Evolutionary conservation across 2,329 filamentous ascomycete genomes (phyloP).

Genomic region (Xylariaceae sp.): DNA sequence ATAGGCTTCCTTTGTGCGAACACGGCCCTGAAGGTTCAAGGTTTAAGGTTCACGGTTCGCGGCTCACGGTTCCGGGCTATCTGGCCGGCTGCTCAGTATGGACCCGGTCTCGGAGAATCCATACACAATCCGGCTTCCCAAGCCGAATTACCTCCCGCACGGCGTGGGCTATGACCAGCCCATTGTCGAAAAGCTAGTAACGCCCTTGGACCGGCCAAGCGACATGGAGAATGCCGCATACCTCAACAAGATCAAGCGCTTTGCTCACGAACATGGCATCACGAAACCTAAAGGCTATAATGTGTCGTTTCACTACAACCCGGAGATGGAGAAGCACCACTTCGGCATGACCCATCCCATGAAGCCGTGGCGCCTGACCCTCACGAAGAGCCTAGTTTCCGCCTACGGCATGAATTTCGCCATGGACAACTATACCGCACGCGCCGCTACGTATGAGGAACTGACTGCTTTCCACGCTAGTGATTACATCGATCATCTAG

Average conservation of each 20-base stretch:
- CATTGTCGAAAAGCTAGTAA: constrained; percentile 47
- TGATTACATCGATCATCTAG: constrained; percentile 88
- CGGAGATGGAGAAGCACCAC: constrained; percentile 91
- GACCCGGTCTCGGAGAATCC: constrained; percentile 37
- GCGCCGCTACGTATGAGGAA: constrained; percentile 81
- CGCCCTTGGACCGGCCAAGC: constrained; percentile 45
- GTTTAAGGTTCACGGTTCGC: no score
- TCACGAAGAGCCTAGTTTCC: constrained; percentile 91
- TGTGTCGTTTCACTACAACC: constrained; percentile 94
- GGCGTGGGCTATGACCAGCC: constrained; percentile 44
- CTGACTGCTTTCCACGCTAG: constrained; percentile 78
- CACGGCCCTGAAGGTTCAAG: no score
- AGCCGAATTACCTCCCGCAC: constrained; percentile 56
- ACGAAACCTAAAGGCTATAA: constrained; percentile 77
- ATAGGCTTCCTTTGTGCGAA: background rate
- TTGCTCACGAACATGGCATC: constrained; percentile 61
- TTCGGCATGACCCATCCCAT: constrained; percentile 97
- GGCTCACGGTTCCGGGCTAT: background rate
- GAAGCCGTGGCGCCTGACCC: constrained; percentile 95
- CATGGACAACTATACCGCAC: constrained; percentile 89
- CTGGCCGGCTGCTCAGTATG: constrained; percentile 25
- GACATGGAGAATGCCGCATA: constrained; percentile 53
- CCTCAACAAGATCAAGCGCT: constrained; percentile 52
- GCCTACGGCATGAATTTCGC: constrained; percentile 93
- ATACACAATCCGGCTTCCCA: constrained; percentile 50